A percentile compares a stretch with the other conserved stretches of the same genome.
Evolutionary conservation across 2,329 filamentous ascomycete species (phyloP).

Genomic region (Calonectria leucothoes): DNA sequence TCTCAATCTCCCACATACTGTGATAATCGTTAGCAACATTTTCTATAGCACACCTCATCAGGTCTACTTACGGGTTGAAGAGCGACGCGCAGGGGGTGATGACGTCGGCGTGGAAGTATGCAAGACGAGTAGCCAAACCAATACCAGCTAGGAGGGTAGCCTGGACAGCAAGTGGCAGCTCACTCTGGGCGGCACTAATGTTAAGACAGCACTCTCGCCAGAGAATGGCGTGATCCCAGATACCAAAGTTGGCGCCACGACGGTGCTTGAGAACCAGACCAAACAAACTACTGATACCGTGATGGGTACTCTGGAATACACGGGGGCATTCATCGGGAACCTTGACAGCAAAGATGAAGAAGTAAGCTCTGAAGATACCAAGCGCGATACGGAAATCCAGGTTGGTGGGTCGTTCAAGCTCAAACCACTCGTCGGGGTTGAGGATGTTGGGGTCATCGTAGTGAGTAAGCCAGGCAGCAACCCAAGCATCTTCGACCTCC

Average conservation of each 20-base stretch:
- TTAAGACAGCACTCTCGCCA: conserved; percentile 36
- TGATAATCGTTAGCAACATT: background rate
- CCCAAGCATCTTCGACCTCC: conserved; percentile 25
- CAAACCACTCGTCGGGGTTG: conserved; percentile 26
- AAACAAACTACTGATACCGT: conserved; percentile 34
- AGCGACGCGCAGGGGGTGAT: conserved; percentile 35
- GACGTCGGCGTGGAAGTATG: conserved; percentile 35
- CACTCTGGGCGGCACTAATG: conserved; percentile 31
- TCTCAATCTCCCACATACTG: conserved; percentile 35
- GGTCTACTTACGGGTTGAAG: conserved; percentile 32
- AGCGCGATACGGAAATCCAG: conserved; percentile 27
- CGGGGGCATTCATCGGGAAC: conserved; percentile 30
- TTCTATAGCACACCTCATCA: background rate
- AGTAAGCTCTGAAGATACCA: conserved; percentile 28
- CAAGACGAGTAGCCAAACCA: conserved; percentile 30
- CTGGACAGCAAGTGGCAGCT: conserved; percentile 31
- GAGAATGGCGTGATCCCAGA: conserved; percentile 35
- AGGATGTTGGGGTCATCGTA: conserved; percentile 29
- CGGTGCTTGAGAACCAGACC: conserved; percentile 31
- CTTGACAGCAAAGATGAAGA: conserved; percentile 32
- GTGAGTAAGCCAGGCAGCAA: conserved; percentile 25
- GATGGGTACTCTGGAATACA: conserved; percentile 35
- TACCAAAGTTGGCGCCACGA: conserved; percentile 31
- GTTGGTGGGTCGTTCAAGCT: conserved; percentile 31
- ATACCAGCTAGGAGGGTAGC: conserved; percentile 33